Evolutionary conservation across 1,139 yeast species (phyloP), one percentile per base, ranked within the genome.

Genomic region (Diutina rugosa): DNA sequence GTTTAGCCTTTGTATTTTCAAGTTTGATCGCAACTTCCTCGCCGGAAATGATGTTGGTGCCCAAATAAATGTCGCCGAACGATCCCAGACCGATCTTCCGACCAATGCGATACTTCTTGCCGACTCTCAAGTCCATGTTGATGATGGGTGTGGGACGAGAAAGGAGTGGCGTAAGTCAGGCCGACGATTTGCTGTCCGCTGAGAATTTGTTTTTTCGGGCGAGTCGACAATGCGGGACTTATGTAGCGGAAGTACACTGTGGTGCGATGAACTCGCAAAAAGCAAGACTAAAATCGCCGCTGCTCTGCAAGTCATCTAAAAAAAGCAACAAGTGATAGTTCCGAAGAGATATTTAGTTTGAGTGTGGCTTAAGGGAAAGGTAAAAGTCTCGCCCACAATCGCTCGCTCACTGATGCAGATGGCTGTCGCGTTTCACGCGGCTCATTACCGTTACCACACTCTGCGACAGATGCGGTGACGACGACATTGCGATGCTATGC

Each of bases 41-140:
- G 51, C 98, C 97, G 52, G 96, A 87, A 55, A 93, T 88, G 71
- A 93, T 84, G 72, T 93, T 93, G 51, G 96, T 90, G 53, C 95
- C 95, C 59, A 90, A 79, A 70, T 93, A 93, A 64, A 93, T 93
- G 68, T 93, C 99, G 60, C 99, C 99, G 69, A 93, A 93, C 8
- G 98, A 91, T 26, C 99, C 99, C 55, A 95, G 85, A 16, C 99
- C 99, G 65, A 93, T 93, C 73, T 93, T 93, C 62, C 97, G 87
- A 55, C 97, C 97, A 65, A 93, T 87, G 59, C 97, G 83, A 72
- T 86, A 93, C 73, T 91, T 93, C 73, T 95, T 89, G 56, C 98
- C 98, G 56, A 93, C 96, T 70, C 97, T 81, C 69, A 90, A 81
- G 73, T 90, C 96, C 80, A 76, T 76, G 55, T 6, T 54, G 35